A percentile compares a stretch with the other conserved stretches of the same genome.
These are phyloP conservation scores for Plasmodium vivax DNA, from an alignment of 169 alveolate genomes.

Conservation along the genomic window DNA sequence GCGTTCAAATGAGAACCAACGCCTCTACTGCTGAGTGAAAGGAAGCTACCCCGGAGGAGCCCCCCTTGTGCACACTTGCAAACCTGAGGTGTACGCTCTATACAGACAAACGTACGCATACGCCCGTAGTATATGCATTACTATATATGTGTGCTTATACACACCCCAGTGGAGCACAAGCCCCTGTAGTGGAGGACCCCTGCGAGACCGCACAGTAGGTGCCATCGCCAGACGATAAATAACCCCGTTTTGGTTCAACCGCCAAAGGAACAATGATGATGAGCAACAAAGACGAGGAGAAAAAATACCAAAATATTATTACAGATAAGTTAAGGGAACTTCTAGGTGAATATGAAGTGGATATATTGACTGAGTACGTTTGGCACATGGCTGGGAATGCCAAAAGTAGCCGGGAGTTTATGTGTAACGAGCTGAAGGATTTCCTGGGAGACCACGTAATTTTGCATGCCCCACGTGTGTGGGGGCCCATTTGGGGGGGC, in stretches of 20 bases:
- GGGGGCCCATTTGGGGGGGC: background rate
- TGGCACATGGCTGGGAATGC: constrained; percentile 75
- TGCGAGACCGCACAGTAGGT: background rate
- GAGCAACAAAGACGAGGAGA: constrained; percentile 29
- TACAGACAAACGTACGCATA: background rate
- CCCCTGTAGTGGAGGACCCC: background rate
- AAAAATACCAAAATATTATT: constrained; percentile 38
- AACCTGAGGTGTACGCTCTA: background rate
- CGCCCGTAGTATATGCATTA: background rate
- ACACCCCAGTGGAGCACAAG: background rate
- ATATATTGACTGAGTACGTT: constrained; percentile 67
- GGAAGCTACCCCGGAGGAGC: background rate
- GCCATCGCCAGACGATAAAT: background rate
- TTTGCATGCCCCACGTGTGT: background rate
- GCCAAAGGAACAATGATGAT: constrained; percentile 24
- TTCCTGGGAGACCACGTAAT: constrained; percentile 73
- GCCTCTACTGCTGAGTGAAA: background rate
- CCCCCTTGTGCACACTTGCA: background rate
- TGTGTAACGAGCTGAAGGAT: constrained; percentile 59
- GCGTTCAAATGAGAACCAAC: background rate
- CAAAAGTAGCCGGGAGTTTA: constrained; percentile 38
- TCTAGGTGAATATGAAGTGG: constrained; percentile 72
- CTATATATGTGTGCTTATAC: background rate
- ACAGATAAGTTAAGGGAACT: constrained; percentile 65
- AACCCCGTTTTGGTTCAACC: background rate